Base-by-base conservation (phyloP, 2,329 filamentous ascomycete species). In the Arthrobotrys entomopaga region DNA sequence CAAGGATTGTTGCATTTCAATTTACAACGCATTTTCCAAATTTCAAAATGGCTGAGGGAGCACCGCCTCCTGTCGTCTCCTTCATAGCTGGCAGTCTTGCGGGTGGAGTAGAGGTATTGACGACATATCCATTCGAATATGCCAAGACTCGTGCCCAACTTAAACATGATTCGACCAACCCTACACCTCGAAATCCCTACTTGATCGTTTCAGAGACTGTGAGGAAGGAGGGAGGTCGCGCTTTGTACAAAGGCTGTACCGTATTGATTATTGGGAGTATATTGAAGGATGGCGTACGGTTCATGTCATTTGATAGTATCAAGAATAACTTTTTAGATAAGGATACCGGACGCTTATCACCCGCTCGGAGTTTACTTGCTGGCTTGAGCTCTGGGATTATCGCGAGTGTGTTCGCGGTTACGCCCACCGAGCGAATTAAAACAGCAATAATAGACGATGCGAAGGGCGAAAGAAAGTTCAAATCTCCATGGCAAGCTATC, bases 341-440 rank as follows among this genome's bases (percentile, higher is more conserved):
- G 5, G 86, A 85, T 0, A 52, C 58, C 1, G 87, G 87, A 0
- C 85, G 83, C 0, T 80, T 90, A 6, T 86, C 86, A 0, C 84
- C 87, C 0, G 78, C 82, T 0, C 81, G 85, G 1, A 88, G 87
- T 43, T 83, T 90, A n/a, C 78, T 87, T 0, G 88, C 88, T 3
- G 89, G 89, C 7, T 89, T 90, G 87, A 81, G 83, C 0, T 86
- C 87, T 0, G 89, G 89, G 0, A 84, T 87, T 0, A 84, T 88
- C 0, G 88, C 88, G 16, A 87, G 85, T 64, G 82, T 88, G 0
- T 84, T 86, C n/a, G 88, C 87, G 0, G 88, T 91, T 0, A 91
- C 88, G 1, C 89, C 89, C 0, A 89, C 87, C 0, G 89, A 91
- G 78, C 83, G 88, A 15, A 86, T 91, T 78, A 91, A 90, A 79